phyloP scores from a whole-genome alignment of 352 stramenopile species.

The Globisporangium megalacanthum region DNA sequence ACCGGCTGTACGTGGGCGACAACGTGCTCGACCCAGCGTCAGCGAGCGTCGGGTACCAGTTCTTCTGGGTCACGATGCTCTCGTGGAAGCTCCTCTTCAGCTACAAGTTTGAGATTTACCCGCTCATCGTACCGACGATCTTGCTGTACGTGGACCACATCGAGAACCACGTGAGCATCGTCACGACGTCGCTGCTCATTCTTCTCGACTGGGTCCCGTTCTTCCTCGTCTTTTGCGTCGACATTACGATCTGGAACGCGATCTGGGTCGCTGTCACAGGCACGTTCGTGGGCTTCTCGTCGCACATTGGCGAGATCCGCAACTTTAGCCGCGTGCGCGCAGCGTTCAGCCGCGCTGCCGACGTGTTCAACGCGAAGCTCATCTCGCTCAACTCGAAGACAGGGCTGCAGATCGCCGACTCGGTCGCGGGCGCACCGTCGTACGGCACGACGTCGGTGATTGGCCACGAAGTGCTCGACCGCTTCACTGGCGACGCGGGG shows the following conservation, averaged over 20 bases:
- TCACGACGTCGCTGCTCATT: conserved; percentile 89
- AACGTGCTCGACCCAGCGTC: conserved; percentile 93
- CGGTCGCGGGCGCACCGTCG: conserved; percentile 18
- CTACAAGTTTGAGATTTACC: conserved; percentile 97
- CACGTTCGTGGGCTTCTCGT: conserved; percentile 95
- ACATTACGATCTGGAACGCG: conserved; percentile 98
- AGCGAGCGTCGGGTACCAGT: conserved; percentile 88
- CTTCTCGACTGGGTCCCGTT: conserved; percentile 95
- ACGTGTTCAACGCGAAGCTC: conserved; percentile 85
- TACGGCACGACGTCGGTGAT: conserved; percentile 42
- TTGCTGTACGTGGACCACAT: conserved; percentile 97
- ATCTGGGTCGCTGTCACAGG: conserved; percentile 97
- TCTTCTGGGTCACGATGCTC: conserved; percentile 95
- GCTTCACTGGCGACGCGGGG: conserved; percentile 30
- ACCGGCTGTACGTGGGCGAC: conserved; percentile 96
- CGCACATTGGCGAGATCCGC: conserved; percentile 95
- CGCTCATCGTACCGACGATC: conserved; percentile 93
- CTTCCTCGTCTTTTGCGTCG: conserved; percentile 97
- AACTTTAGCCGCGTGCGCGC: conserved; percentile 86
- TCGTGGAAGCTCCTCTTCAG: conserved; percentile 97
- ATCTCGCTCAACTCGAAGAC: conserved; percentile 77
- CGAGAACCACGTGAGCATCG: conserved; percentile 78
- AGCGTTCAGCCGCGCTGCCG: conserved; percentile 81
- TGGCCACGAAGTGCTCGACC: conserved; percentile 56
- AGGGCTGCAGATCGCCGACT: conserved; percentile 44